Base-by-base conservation (phyloP, 2,329 filamentous ascomycete genomes). In the Conoideocrella luteorostrata region DNA sequence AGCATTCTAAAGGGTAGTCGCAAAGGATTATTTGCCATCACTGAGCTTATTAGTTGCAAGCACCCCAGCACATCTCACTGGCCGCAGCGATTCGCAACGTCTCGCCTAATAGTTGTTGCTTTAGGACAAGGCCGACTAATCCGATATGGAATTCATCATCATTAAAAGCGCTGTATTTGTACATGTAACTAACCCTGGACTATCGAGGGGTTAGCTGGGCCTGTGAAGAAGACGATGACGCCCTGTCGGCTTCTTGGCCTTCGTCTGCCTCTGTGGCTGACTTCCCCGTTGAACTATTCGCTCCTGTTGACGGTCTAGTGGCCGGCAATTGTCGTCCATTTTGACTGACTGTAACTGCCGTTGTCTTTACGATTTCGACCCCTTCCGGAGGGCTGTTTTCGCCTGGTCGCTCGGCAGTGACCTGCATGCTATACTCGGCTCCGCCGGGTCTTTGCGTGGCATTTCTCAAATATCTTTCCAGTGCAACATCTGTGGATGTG, bases 321-420 rank as follows among this genome's bases (percentile, higher is more conserved):
- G 26, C 20, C 11, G 39, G 12, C 21, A 23, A 24, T 18, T 18
- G 13, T 17, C 29, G 32, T 5, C n/a, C 29, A 17, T 17, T 39
- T 21, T 18, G 44, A 20, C 45, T 37, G 28, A 47, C 30, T 3
- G 36, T 41, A 3, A 47, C 45, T 11, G 40, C 45, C 4, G 41
- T 47, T 1, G 30, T 44, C 40, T 43, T 40, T 23, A 43, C 30
- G 5, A 46, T 29, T 12, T 46, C 40, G 9, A 34, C 15, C 17
- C 33, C 44, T 12, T 30, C 21, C 9, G 20, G 17, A 10, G 30
- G 36, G 13, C 26, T 39, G 15, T n/a, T 17, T 20, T 47, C 29
- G 30, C 21, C 12, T 6, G 15, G 29, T 21, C 18, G 36, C 15
- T 22, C 36, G n/a, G 36, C 24, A 13, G 12, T 43, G 15, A 44